Evolutionary conservation across 306 rosid species (phyloP), one percentile per base, ranked within the genome.

Genomic region (Quillaja saponaria): DNA sequence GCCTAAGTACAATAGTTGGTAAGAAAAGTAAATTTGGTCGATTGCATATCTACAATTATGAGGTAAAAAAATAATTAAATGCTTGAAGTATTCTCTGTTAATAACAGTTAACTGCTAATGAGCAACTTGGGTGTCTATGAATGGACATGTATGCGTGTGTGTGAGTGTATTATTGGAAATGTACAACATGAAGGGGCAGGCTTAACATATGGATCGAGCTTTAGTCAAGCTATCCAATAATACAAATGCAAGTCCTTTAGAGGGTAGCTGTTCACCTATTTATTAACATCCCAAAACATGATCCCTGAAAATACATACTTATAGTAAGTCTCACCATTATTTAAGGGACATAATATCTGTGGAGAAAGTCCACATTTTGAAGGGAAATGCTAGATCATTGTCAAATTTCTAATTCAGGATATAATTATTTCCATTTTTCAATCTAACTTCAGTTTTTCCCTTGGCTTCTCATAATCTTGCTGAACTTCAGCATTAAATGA

Each of bases 1-100:
- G 41, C 63, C 67, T 68, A 34, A 1, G 65, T 25, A 64, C 44
- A 46, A 40, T 13, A 76, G 56, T 47, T 18, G 40, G 56, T 49
- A 3, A 31, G n/a, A 58, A 21, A 76, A 56, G 40, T 7, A 40
- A 71, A 63, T 56, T 21, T 41, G 19, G 50, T 55, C 35, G 14
- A 54, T 10, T 18, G 15, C 33, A 40, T 13, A 44, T 3, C 47
- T 7, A 13, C 19, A n/a, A 16, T 37, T 17, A 6, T 34, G 14
- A 37, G 9, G 11, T 34, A 15, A 35, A 56, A 56, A n/a, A n/a
- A n/a, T n/a, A n/a, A n/a, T n/a, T n/a, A n/a, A n/a, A n/a, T n/a
- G n/a, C n/a, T n/a, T n/a, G 31, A 37, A 5, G 10, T 25, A 1
- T 25, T 25, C 2, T 25, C 31, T 25, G 31, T 1, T 25, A 25